phyloP scores from a whole-genome alignment of 257 asterid species.

The Gardenia jasminoides region DNA sequence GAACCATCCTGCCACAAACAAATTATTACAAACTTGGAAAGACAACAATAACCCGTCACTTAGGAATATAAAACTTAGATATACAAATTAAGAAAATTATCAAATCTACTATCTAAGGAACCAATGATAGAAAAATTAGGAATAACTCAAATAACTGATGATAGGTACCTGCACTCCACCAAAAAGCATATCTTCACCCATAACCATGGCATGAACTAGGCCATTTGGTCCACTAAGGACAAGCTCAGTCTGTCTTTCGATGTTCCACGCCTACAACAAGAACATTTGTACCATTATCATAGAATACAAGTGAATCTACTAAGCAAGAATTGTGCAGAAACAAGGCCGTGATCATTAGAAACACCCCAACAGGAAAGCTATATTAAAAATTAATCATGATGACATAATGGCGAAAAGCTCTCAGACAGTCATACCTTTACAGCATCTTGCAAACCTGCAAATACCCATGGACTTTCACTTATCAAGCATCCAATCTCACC shows the following conservation, averaged over 20 bases:
- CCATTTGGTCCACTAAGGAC: constrained; percentile 40
- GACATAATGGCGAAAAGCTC: not conserved
- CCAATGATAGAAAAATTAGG: not conserved
- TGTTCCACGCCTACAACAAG: constrained; percentile 38
- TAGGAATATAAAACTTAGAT: too few species aligned
- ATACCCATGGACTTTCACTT: constrained; percentile 58
- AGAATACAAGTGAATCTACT: not conserved
- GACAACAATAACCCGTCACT: not conserved
- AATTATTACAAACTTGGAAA: too few species aligned
- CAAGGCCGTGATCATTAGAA: too few species aligned
- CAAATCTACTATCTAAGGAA: not conserved
- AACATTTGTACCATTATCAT: not conserved
- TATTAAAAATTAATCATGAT: not conserved
- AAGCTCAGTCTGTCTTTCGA: constrained; percentile 32
- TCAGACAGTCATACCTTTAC: constrained; percentile 31
- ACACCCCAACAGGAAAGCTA: too few species aligned
- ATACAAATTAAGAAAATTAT: not conserved
- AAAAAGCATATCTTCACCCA: constrained; percentile 39
- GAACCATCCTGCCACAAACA: constrained; percentile 37
- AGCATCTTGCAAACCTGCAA: constrained; percentile 45
- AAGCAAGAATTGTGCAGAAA: too few species aligned
- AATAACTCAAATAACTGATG: too few species aligned
- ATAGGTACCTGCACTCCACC: constrained; percentile 60
- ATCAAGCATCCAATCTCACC: constrained; percentile 46
- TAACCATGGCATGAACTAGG: constrained; percentile 39